Conservation (phyloP, 1,284 basidiomycete species). For the Rhodotorula sp. region DNA sequence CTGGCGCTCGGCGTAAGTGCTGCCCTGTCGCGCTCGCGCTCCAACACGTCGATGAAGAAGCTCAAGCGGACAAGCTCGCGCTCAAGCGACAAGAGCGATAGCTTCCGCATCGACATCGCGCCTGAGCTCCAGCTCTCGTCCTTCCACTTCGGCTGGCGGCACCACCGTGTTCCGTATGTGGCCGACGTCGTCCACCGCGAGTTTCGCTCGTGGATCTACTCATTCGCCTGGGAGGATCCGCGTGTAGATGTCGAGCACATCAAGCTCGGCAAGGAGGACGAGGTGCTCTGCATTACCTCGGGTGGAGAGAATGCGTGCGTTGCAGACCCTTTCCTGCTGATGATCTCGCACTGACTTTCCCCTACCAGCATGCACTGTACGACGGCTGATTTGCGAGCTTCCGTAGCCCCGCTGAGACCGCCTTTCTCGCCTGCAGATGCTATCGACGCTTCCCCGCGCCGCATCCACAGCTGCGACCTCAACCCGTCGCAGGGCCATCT, state of each 20-base stretch:
- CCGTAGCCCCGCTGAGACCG: neutral
- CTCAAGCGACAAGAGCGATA: conserved; percentile 28
- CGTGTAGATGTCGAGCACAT: conserved; percentile 72
- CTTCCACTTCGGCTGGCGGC: conserved; percentile 71
- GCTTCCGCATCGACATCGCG: conserved; percentile 40
- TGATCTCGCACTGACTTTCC: neutral
- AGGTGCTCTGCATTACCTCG: conserved; percentile 73
- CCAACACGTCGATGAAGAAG: conserved; percentile 12
- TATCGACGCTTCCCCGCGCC: conserved; percentile 62
- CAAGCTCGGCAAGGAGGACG: conserved; percentile 64
- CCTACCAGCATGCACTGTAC: conserved; percentile 59
- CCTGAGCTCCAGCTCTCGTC: conserved; percentile 53
- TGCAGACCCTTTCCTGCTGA: no score
- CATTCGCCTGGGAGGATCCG: conserved; percentile 75
- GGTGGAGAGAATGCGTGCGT: conserved; percentile 71
- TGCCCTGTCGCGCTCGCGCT: conserved; percentile 46
- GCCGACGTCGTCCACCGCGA: conserved; percentile 72
- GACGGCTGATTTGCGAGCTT: neutral
- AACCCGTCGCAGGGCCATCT: conserved; percentile 58
- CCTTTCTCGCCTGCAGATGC: conserved; percentile 55
- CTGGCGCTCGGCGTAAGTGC: conserved; percentile 30
- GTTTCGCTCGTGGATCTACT: conserved; percentile 58
- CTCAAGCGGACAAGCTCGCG: conserved; percentile 23
- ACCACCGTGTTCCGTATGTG: conserved; percentile 69
- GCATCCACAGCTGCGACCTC: conserved; percentile 53